A percentile compares a stretch with the other conserved stretches of the same genome.
These are phyloP conservation scores for Zymoseptoria brevis DNA, from an alignment of 2,329 filamentous ascomycete genomes.

Conservation along the genomic window DNA sequence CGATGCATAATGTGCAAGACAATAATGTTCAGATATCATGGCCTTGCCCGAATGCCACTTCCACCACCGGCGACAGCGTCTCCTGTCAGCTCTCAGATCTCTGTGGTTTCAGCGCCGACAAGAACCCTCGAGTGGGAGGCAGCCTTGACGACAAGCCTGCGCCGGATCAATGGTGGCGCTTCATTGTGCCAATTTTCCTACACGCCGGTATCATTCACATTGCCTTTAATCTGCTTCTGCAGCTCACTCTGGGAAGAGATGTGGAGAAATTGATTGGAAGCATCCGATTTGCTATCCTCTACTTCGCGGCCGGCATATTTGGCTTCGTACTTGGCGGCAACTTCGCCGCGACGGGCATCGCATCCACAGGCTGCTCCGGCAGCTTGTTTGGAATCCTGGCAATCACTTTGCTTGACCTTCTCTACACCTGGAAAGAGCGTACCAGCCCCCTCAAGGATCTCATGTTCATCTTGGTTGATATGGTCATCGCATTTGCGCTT, in stretches of 20 bases:
- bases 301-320: constrained; percentile 86
- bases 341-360: constrained; percentile 71
- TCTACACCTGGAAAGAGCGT: constrained; percentile 86
- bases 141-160: constrained; percentile 50
- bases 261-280: constrained; percentile 88
- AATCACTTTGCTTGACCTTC: constrained; percentile 74
- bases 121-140: constrained; percentile 50
- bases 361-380: constrained; percentile 80
- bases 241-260: constrained; percentile 81
- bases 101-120: constrained; percentile 75
- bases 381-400: constrained; percentile 87
- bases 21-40: constrained; percentile 51
- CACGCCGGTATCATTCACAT: constrained; percentile 93
- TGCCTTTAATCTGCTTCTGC: constrained; percentile 86
- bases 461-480: constrained; percentile 76
- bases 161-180: constrained; percentile 94
- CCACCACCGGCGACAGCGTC: constrained; percentile 51
- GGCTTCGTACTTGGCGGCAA: constrained; percentile 93
- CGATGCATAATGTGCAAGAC: constrained; percentile 51
- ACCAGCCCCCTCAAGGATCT: constrained; percentile 71
- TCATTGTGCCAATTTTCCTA: constrained; percentile 91
- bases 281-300: constrained; percentile 81
- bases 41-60: constrained; percentile 67
- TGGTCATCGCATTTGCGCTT: constrained; percentile 83
- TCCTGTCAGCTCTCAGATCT: constrained; percentile 69